phyloP scores from a whole-genome alignment of 441 rosid species.

The Arabidopsis lyrata region DNA sequence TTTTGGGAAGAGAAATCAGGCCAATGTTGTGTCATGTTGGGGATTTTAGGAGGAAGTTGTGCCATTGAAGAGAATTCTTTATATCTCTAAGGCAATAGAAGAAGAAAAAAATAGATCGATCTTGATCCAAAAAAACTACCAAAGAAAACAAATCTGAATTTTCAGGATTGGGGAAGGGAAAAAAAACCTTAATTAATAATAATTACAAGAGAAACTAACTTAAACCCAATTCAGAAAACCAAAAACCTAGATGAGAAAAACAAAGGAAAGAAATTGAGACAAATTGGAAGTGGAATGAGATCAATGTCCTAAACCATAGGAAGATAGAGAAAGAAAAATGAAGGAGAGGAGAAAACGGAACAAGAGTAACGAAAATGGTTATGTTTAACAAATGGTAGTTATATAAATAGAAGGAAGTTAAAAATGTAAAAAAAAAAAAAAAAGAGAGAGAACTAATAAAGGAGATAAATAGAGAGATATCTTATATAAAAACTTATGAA shows the following conservation, averaged over 20 bases:
- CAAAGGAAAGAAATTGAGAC: conserved; percentile 20
- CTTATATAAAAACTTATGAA: not conserved
- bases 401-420: conserved; percentile 37
- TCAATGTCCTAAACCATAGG: conserved; percentile 30
- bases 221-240: conserved; percentile 27
- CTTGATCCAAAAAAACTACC: not conserved
- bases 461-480: conserved; percentile 25
- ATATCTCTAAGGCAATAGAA: conserved; percentile 1
- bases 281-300: conserved; percentile 9
- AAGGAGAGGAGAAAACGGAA: conserved; percentile 41
- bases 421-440: too few relatives aligned
- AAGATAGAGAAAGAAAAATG: conserved; percentile 26
- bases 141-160: conserved; percentile 9
- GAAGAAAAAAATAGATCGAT: not conserved
- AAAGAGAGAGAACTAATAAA: not conserved
- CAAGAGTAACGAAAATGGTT: conserved; percentile 40
- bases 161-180: not conserved
- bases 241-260: conserved; percentile 19
- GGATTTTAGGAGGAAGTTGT: conserved; percentile 93
- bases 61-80: conserved; percentile 55
- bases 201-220: conserved; percentile 28
- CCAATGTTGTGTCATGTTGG: conserved; percentile 73
- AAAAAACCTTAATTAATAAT: not conserved
- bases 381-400: conserved; percentile 45
- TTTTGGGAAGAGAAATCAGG: conserved; percentile 57